These are phyloP conservation scores for Nitzschia sp. DNA, from an alignment of 108 stramenopile genomes.

Conservation along the genomic window DNA sequence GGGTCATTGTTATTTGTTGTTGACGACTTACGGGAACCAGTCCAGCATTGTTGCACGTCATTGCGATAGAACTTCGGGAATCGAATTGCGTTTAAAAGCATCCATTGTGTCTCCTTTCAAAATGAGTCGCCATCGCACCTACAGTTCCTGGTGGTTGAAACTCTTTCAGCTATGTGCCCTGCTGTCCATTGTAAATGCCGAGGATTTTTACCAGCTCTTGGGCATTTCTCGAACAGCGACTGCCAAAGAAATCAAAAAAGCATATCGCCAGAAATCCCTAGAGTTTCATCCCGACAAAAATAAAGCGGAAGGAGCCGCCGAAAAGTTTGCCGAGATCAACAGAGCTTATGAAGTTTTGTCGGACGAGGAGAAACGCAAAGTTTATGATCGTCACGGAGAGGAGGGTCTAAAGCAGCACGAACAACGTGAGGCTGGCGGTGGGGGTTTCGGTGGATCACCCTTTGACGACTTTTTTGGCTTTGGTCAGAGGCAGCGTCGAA, in stretches of 20 bases:
- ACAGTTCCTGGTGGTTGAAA: not conserved
- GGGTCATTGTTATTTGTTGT: too few relatives aligned
- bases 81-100: too few relatives aligned
- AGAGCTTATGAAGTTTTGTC: constrained; percentile 96
- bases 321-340: constrained; percentile 94
- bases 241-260: constrained; percentile 91
- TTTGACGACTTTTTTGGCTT: constrained; percentile 87
- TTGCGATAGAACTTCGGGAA: too few relatives aligned
- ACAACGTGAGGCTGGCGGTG: constrained; percentile 61
- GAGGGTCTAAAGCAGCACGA: constrained; percentile 97
- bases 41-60: too few relatives aligned
- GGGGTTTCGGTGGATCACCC: constrained; percentile 60
- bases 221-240: constrained; percentile 70
- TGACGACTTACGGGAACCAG: too few relatives aligned
- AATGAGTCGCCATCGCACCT: not conserved
- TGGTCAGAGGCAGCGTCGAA: constrained; percentile 70
- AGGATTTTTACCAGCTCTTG: constrained; percentile 82
- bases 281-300: constrained; percentile 96
- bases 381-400: constrained; percentile 96
- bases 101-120: not conserved
- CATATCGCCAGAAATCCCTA: constrained; percentile 91
- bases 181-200: constrained; percentile 29
- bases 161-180: constrained; percentile 26
- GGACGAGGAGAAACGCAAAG: constrained; percentile 92
- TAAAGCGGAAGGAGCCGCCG: constrained; percentile 85